Conservation (phyloP, 495 filamentous ascomycete genomes). For the Lasiosphaeris hirsuta region DNA sequence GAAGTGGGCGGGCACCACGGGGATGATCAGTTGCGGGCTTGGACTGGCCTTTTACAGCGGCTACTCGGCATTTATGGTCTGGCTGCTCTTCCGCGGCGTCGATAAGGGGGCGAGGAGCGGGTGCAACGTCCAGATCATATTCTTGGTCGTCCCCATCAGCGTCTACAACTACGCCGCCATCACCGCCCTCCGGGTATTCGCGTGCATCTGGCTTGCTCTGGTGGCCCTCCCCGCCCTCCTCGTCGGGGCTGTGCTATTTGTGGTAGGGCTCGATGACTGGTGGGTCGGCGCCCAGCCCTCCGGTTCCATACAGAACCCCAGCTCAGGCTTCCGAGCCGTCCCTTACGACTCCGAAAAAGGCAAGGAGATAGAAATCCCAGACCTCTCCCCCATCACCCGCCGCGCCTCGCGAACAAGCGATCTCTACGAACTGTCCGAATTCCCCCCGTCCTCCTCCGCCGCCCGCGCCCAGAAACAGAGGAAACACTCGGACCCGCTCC, state of each 20-base stretch:
- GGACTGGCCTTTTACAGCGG: constrained; percentile 10
- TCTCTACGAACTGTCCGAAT: constrained; percentile 7
- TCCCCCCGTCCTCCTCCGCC: neutral
- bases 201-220: constrained; percentile 12
- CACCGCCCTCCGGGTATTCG: constrained; percentile 9
- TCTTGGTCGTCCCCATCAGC: constrained; percentile 15
- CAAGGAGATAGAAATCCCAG: constrained; percentile 5
- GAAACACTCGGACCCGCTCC: neutral
- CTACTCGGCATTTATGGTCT: constrained; percentile 12
- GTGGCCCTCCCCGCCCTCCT: constrained; percentile 2
- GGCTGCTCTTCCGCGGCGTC: constrained; percentile 16
- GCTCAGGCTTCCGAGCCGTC: neutral
- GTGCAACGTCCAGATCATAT: constrained; percentile 11
- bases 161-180: constrained; percentile 11
- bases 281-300: neutral
- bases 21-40: constrained; percentile 4
- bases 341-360: constrained; percentile 16
- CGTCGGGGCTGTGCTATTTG: neutral
- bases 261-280: neutral
- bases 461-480: neutral
- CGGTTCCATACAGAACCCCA: neutral
- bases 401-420: constrained; percentile 13
- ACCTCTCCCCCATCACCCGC: neutral
- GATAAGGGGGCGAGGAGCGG: neutral
- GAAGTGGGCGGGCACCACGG: neutral